Conservation (phyloP, 139 green algal genomes). For the Ettlia oleoabundans region DNA sequence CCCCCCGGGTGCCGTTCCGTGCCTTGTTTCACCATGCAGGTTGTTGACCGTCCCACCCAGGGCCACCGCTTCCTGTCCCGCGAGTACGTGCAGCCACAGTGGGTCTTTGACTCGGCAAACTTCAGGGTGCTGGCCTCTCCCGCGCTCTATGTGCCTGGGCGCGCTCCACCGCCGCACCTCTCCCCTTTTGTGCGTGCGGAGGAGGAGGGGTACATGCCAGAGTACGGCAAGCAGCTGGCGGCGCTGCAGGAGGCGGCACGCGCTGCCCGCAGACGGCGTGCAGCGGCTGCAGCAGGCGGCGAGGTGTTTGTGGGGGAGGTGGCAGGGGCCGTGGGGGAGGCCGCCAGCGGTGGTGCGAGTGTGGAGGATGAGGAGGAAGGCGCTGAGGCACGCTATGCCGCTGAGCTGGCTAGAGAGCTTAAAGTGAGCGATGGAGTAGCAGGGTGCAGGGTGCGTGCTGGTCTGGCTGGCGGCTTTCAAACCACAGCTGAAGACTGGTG, state of each 20-base stretch:
- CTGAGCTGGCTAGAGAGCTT: slow-evolving; percentile 78
- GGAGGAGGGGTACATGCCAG: slow-evolving; percentile 94
- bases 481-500: too few species aligned
- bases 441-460: background rate
- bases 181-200: slow-evolving; percentile 96
- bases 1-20: too few species aligned
- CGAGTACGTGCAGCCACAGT: slow-evolving; percentile 98
- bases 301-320: slow-evolving; percentile 47
- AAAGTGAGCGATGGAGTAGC: background rate
- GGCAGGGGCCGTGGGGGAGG: slow-evolving; percentile 42
- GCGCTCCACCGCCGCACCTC: slow-evolving; percentile 91
- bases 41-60: slow-evolving; percentile 76
- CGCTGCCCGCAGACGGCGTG: slow-evolving; percentile 57
- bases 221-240: slow-evolving; percentile 84
- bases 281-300: slow-evolving; percentile 42
- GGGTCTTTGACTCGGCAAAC: slow-evolving; percentile 96
- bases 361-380: slow-evolving; percentile 45
- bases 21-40: slow-evolving; percentile 39
- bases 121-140: slow-evolving; percentile 75
- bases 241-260: slow-evolving; percentile 83
- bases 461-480: background rate
- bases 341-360: background rate
- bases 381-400: slow-evolving; percentile 60
- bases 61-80: slow-evolving; percentile 74
- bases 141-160: slow-evolving; percentile 83